These are phyloP conservation scores for Sordariomycetes sp. DNA, from an alignment of 2,329 filamentous ascomycete species.

Conservation along the genomic window DNA sequence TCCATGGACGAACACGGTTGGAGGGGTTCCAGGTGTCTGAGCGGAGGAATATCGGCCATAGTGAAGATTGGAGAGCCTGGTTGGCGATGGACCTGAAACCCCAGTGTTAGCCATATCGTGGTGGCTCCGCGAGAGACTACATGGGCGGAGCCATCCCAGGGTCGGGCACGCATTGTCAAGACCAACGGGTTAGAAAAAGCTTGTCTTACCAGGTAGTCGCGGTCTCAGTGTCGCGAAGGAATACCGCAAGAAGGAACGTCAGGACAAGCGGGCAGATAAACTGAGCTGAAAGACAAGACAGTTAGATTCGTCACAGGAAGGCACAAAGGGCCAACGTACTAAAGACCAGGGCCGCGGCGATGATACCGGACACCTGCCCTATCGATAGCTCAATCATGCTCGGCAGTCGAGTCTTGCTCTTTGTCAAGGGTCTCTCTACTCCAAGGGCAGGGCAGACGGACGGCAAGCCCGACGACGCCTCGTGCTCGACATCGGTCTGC, in stretches of 20 bases:
- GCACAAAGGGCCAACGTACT: slow-evolving; percentile 7
- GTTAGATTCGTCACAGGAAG: no score
- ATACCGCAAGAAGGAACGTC: slow-evolving; percentile 22
- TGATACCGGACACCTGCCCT: slow-evolving; percentile 14
- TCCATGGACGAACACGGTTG: slow-evolving; percentile 16
- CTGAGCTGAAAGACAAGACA: slow-evolving; percentile 17
- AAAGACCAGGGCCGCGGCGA: slow-evolving; percentile 11
- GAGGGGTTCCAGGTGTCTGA: slow-evolving; percentile 19
- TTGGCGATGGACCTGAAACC: slow-evolving; percentile 10
- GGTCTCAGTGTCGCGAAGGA: slow-evolving; percentile 22
- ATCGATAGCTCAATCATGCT: slow-evolving; percentile 12
- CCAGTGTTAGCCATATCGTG: not conserved
- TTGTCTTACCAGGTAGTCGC: slow-evolving; percentile 22
- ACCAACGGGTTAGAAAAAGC: not conserved
- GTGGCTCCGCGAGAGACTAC: not conserved
- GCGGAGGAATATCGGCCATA: slow-evolving; percentile 28
- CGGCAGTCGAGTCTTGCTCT: no score
- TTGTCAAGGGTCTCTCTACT: no score
- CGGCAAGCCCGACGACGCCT: no score
- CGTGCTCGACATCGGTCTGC: no score
- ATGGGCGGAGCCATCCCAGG: no score
- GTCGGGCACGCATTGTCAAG: not conserved
- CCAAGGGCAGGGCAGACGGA: no score
- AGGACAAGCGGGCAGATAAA: slow-evolving; percentile 23
- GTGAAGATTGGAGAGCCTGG: slow-evolving; percentile 22